Percentiles rank a stretch among this genome's conserved stretches.
phyloP scores from a whole-genome alignment of 768 basidiomycete genomes.

The Serpula lacrymans region DNA sequence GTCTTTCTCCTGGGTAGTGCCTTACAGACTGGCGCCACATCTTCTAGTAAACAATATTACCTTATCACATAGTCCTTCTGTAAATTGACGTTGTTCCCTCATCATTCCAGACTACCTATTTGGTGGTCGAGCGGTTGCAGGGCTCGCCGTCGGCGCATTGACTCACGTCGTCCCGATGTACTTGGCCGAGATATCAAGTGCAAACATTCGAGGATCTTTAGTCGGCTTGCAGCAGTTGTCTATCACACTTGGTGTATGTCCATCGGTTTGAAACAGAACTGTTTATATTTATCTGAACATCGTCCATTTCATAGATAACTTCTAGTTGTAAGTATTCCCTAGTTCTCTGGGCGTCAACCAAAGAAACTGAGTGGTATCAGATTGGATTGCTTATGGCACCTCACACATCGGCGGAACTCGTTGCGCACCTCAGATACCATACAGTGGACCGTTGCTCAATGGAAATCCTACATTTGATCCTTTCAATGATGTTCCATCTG shows the following conservation, averaged over 20 bases:
- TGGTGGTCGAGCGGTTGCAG: slow-evolving; percentile 2
- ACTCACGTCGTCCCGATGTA: slow-evolving; percentile 6
- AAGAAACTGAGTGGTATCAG: no score
- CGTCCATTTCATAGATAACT: no score
- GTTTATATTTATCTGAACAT: no score
- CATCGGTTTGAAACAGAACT: no score
- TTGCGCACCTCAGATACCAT: slow-evolving; percentile 24
- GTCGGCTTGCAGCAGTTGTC: slow-evolving; percentile 6
- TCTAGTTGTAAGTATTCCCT: slow-evolving; percentile 32
- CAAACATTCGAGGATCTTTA: slow-evolving; percentile 6
- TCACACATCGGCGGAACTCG: slow-evolving; percentile 31
- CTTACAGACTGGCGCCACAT: slow-evolving; percentile 28
- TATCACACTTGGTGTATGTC: slow-evolving; percentile 7
- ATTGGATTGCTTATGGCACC: slow-evolving; percentile 31
- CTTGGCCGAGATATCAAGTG: slow-evolving; percentile 3
- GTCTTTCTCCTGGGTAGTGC: slow-evolving; percentile 28
- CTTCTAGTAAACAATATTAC: slow-evolving; percentile 11
- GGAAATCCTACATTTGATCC: slow-evolving; percentile 28
- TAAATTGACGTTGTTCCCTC: no score
- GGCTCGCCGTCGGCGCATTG: slow-evolving; percentile 4
- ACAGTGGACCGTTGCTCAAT: slow-evolving; percentile 27
- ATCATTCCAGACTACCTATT: not conserved
- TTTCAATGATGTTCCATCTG: slow-evolving; percentile 24
- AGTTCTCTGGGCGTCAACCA: no score
- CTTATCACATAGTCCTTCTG: not conserved